Evolutionary conservation across 768 basidiomycete species (phyloP), one percentile per base, ranked within the genome.

Genomic region (Termitomyces sp.): DNA sequence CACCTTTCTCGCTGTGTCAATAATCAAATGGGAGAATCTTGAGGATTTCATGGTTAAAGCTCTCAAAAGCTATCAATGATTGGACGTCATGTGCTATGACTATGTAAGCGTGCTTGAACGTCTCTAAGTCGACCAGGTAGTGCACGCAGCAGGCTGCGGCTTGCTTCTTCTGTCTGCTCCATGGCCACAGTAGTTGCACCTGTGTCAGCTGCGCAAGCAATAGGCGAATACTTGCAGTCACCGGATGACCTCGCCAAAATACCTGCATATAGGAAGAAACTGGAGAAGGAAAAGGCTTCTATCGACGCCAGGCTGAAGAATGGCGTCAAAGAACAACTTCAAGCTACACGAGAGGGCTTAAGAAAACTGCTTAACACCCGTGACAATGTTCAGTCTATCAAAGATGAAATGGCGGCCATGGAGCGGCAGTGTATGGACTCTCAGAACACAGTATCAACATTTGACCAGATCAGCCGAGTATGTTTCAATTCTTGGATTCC

Each of bases 391-490:
- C 90, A 92, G 68, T 76, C 81, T 16, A 80, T 94, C 63, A 90
- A 87, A 73, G 92, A 96, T 61, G 90, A 93, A 70, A 89, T 95
- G 88, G 80, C 79, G 51, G 81, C 83, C 52, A 80, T 93, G 55
- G 92, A 94, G 65, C 84, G 81, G 67, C 74, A 87, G 65, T 90
- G 86, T 68, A 79, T 79, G 43, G 90, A 94, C 67, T 89, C 92
- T 11, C 76, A 84, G 63, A 87, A 86, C 56, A 76, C 81, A 16
- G 89, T 94, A 10, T 79, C 87, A 30, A 98, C 91, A 10, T 98
- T 96, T 70, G 93, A 94, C 74, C 95, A 97, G 74, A 97, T 98
- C 68, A 92, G 90, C 67, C 81, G 94, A 72, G 96, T 97, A 66
- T 56, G 87, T 77, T 26, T 8, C 26, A 24, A 52, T 41, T 44